A percentile compares a stretch with the other conserved stretches of the same genome.
These are phyloP conservation scores for Uromyces viciae-fabae DNA, from an alignment of 1,284 basidiomycete genomes.

Conservation along the genomic window DNA sequence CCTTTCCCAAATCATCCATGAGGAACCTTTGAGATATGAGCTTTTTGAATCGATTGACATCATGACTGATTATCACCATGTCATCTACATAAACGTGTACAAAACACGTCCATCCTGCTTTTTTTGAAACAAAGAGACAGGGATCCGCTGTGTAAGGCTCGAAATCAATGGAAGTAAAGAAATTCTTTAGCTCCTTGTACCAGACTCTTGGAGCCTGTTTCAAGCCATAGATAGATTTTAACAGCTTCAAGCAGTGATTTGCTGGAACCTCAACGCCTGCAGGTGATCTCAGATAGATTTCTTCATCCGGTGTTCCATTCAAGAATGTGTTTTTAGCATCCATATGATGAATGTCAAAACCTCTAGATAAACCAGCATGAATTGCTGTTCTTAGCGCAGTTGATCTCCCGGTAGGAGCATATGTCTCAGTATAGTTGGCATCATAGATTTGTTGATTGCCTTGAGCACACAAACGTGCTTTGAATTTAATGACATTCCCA, in stretches of 20 bases:
- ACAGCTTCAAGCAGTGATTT: background rate
- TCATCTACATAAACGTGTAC: conserved; percentile 18
- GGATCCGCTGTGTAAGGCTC: background rate
- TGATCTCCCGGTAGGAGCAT: background rate
- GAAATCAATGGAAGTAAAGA: background rate
- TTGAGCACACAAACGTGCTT: background rate
- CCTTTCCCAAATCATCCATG: conserved; percentile 11
- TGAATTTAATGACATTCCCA: conserved; percentile 8
- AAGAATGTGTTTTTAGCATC: background rate
- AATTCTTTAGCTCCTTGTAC: background rate
- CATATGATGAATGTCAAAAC: background rate
- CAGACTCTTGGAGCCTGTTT: background rate
- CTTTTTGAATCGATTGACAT: background rate
- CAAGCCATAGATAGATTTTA: conserved; percentile 5
- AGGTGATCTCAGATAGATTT: background rate
- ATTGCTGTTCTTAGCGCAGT: background rate
- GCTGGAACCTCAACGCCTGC: background rate
- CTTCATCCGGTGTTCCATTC: background rate
- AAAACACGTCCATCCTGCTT: background rate
- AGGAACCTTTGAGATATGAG: background rate
- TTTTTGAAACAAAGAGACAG: background rate
- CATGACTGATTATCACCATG: background rate
- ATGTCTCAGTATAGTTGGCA: background rate
- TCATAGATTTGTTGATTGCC: background rate
- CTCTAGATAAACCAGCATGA: background rate